A percentile compares a stretch with the other conserved stretches of the same genome.
phyloP scores from a whole-genome alignment of 2,329 filamentous ascomycete species.

The Lizonia empirigonia region DNA sequence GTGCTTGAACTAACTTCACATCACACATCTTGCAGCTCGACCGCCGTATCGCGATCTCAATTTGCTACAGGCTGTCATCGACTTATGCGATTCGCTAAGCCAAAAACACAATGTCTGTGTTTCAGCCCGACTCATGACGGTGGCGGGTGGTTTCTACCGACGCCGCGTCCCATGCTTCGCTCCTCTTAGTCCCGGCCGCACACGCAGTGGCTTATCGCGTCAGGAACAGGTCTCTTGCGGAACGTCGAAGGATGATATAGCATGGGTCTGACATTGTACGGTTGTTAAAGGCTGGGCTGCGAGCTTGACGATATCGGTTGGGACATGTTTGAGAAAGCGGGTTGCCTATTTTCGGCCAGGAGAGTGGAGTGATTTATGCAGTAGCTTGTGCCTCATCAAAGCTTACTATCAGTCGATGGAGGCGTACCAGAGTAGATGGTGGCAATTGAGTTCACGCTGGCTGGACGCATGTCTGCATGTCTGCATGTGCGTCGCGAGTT shows the following conservation, averaged over 20 bases:
- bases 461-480: background rate
- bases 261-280: background rate
- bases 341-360: background rate
- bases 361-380: conserved; percentile 1
- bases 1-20: background rate
- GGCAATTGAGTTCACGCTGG: conserved; percentile 2
- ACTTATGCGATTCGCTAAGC: background rate
- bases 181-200: conserved; percentile 5
- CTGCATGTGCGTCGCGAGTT: background rate
- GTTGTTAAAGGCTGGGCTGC: conserved; percentile 4
- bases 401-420: background rate
- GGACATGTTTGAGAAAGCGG: conserved; percentile 2
- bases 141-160: background rate
- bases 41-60: background rate
- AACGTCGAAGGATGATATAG: conserved; percentile 1
- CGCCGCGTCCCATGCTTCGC: conserved; percentile 8
- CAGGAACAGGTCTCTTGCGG: conserved; percentile 11
- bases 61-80: background rate
- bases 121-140: conserved; percentile 2
- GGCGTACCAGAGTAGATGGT: background rate
- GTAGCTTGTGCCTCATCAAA: background rate
- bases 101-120: background rate
- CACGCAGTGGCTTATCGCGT: conserved; percentile 10
- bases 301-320: background rate
- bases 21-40: conserved; percentile 2